phyloP scores from a whole-genome alignment of 2,329 filamentous ascomycete genomes.

The Volutella citrinella region DNA sequence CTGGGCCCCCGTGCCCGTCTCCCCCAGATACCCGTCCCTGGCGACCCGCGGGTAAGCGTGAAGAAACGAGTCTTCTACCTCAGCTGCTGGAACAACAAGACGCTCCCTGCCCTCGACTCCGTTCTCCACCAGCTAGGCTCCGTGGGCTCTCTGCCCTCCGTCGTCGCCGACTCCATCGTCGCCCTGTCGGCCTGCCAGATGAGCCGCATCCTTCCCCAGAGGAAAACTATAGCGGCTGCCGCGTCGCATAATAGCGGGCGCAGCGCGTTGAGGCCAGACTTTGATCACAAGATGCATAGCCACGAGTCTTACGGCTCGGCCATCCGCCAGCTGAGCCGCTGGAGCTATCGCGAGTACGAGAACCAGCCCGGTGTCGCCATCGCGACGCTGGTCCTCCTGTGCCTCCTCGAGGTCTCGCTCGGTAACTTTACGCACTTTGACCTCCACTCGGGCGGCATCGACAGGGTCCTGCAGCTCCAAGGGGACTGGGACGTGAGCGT shows the following conservation, averaged over 20 bases:
- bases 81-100: slow-evolving; percentile 7
- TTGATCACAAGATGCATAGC: slow-evolving; percentile 2
- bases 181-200: slow-evolving; percentile 9
- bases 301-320: slow-evolving; percentile 10
- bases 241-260: background rate
- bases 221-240: background rate
- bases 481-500: background rate
- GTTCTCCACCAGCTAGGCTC: slow-evolving; percentile 2
- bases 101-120: slow-evolving; percentile 7
- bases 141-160: background rate
- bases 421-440: slow-evolving; percentile 18
- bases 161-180: slow-evolving; percentile 6
- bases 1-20: no score
- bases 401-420: slow-evolving; percentile 21
- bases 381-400: slow-evolving; percentile 16
- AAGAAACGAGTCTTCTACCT: slow-evolving; percentile 5
- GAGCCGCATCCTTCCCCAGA: slow-evolving; percentile 8
- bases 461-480: slow-evolving; percentile 1
- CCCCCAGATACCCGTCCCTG: background rate
- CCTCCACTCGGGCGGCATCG: slow-evolving; percentile 10
- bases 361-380: background rate
- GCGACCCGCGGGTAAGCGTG: background rate
- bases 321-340: slow-evolving; percentile 1
- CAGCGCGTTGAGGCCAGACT: slow-evolving; percentile 6
- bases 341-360: background rate